Conservation (phyloP, 2,329 filamentous ascomycete genomes). For the Fusarium sp. region DNA sequence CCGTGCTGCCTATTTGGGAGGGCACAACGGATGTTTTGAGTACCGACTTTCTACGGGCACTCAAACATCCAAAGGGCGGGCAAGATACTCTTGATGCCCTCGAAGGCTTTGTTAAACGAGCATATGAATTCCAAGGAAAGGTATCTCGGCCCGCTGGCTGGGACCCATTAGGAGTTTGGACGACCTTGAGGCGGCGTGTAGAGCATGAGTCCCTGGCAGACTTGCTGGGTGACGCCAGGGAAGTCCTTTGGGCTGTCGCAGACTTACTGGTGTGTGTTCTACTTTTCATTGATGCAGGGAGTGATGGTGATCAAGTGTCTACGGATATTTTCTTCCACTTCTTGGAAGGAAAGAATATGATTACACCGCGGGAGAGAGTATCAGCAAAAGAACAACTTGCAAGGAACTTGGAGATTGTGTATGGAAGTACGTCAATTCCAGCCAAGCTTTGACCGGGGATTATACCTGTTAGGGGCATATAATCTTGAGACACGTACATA, state of each 20-base stretch:
- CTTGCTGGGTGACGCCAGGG: slow-evolving; percentile 62
- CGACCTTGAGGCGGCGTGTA: slow-evolving; percentile 54
- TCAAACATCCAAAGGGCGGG: slow-evolving; percentile 61
- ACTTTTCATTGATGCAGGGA: slow-evolving; percentile 57
- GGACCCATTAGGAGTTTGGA: slow-evolving; percentile 57
- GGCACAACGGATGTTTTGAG: slow-evolving; percentile 80
- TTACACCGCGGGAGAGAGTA: slow-evolving; percentile 35
- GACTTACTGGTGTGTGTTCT: slow-evolving; percentile 61
- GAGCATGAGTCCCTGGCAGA: slow-evolving; percentile 53
- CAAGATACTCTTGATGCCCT: slow-evolving; percentile 58
- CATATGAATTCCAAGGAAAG: slow-evolving; percentile 45
- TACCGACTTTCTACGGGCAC: slow-evolving; percentile 61
- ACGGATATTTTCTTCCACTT: slow-evolving; percentile 59
- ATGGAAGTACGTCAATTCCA: slow-evolving; percentile 46
- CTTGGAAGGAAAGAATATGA: slow-evolving; percentile 49
- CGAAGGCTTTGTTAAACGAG: slow-evolving; percentile 55
- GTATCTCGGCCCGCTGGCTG: slow-evolving; percentile 46
- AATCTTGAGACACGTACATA: too few relatives aligned
- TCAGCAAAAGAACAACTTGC: slow-evolving; percentile 48
- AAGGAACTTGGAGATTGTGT: slow-evolving; percentile 55
- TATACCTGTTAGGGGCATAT: too few relatives aligned
- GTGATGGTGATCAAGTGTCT: slow-evolving; percentile 54
- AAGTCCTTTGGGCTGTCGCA: slow-evolving; percentile 59
- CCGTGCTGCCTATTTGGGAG: slow-evolving; percentile 77
- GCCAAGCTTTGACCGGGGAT: slow-evolving; percentile 44